Base-by-base conservation (phyloP, 352 stramenopile species). In the Plasmopara viticola region DNA sequence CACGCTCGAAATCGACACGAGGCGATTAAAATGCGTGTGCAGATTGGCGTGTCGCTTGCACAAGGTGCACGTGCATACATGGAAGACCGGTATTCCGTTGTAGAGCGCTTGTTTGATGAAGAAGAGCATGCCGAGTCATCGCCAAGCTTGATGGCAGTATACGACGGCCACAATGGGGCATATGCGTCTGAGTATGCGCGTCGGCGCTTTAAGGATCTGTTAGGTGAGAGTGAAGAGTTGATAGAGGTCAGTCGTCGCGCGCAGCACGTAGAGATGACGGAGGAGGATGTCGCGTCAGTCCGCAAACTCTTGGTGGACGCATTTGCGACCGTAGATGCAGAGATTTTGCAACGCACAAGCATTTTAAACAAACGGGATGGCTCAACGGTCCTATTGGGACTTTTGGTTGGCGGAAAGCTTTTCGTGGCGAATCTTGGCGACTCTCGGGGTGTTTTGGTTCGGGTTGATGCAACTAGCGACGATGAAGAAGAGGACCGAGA, bases 341-440 rank as follows among this genome's bases (percentile, higher is more conserved):
- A 91, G 51, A 82, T 89, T 17, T 47, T 91, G 15, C 65, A 84
- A 51, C 58, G 76, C 28, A 91, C 80, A 10, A 75, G 87, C 30
- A 66, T 62, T 58, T 65, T 84, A 39, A 72, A 71, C 66, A 87
- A 86, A 60, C 74, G 78, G 17, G 81, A 91, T 40, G 81, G 81
- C 13, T 84, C 81, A 37, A 91, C 81, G 2, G 81, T 84, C 56
- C 53, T 89, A 54, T 52, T 91, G n/a, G 74, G 77, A 6, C 60
- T 91, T 44, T 53, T 91, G 14, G 48, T 91, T 4, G 66, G 71
- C 12, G 70, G 70, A n/a, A 86, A 89, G 52, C 56, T 91, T 31
- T 91, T 91, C 51, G 62, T 88, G 15, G 81, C 81, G 17, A 91
- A 91, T 42, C 48, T 89, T 5, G 81, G 81, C n/a, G 81, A 91